Evolutionary conservation across 176 grass and related monocot species (phyloP), one percentile per base, ranked within the genome.

Genomic region (Neostapfia colusana): DNA sequence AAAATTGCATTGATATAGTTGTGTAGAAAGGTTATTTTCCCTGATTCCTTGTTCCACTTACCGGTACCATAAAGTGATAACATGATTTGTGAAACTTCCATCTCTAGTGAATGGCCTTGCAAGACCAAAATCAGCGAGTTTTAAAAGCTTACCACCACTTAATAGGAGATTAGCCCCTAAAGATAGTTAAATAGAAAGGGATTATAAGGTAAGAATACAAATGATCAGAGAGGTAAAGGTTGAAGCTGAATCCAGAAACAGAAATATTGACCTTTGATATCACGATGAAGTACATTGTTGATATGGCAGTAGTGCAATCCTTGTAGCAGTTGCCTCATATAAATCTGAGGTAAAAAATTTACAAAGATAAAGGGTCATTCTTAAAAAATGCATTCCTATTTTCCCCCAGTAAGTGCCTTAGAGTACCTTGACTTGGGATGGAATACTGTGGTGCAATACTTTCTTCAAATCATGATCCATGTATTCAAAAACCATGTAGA

Each of bases 391-490:
- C 41, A 51, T 10, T 50, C 45, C 46, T 49, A 6, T 15, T 31
- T 31, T 61, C 23, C 16, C 16, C 31, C 24, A 31, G 57, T 31
- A 34, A 60, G 51, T 43, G 9, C 8, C 42, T 49, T 67, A 45
- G 40, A 83, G 38, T 78, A 87, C 85, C 85, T 87, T 87, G 34
- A 83, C 85, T 79, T 87, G 79, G 61, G 79, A 73, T 73, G 79
- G 74, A 34, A 27, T 60, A 66, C 79, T 87, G 50, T 87, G 85
- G 68, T 87, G 85, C 74, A 87, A 83, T 64, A 83, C 74, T 82
- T 82, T 82, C 79, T 87, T 93, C 84, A 93, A 84, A 89, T 93
- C 90, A 85, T 93, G 90, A 49, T 93, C 90, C 90, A 93, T 93
- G 41, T 89, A 89, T 87, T 93, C 90, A 82, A 93, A 93, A 60